Percentiles rank a stretch among this genome's conserved stretches.
Conservation (phyloP, 179 eudicot genomes). For the Spergularia azorica region DNA sequence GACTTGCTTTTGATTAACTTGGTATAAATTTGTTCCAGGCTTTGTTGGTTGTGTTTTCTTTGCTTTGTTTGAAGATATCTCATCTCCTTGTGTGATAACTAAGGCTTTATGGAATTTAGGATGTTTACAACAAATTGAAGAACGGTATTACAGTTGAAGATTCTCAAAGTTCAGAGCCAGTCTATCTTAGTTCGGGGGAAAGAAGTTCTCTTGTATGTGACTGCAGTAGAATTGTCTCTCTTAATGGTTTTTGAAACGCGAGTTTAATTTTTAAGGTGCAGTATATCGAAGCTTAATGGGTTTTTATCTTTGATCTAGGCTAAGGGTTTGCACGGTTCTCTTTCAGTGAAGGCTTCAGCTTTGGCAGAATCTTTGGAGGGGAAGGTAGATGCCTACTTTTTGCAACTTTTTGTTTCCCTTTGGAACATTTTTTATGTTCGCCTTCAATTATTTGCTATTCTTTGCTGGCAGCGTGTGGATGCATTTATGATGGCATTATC, state of each 20-base stretch:
- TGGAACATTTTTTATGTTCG: neutral
- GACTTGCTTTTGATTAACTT: slow-evolving; percentile 67
- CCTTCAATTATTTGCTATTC: neutral
- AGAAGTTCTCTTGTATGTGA: slow-evolving; percentile 67
- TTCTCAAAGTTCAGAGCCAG: slow-evolving; percentile 51
- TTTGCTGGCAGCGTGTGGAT: slow-evolving; percentile 65
- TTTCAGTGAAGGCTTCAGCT: slow-evolving; percentile 68
- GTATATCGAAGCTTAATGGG: slow-evolving; percentile 5
- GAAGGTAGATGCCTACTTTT: slow-evolving; percentile 50
- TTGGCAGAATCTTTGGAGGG: slow-evolving; percentile 84
- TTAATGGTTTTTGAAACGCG: neutral
- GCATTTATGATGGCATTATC: slow-evolving; percentile 66
- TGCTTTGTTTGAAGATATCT: neutral
- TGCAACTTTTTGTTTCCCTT: neutral
- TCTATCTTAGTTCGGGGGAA: slow-evolving; percentile 67
- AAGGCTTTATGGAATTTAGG: slow-evolving; percentile 44
- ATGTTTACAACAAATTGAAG: slow-evolving; percentile 71
- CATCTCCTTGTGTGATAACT: slow-evolving; percentile 4
- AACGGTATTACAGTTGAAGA: slow-evolving; percentile 84
- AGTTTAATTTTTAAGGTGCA: neutral
- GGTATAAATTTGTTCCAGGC: slow-evolving; percentile 41
- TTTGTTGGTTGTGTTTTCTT: neutral
- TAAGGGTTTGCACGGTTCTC: slow-evolving; percentile 68
- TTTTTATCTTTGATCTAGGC: slow-evolving; percentile 51
- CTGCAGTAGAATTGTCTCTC: slow-evolving; percentile 16